Evolutionary conservation across 306 rosid species (phyloP).

Genomic region (Ammopiptanthus mongolicus): DNA sequence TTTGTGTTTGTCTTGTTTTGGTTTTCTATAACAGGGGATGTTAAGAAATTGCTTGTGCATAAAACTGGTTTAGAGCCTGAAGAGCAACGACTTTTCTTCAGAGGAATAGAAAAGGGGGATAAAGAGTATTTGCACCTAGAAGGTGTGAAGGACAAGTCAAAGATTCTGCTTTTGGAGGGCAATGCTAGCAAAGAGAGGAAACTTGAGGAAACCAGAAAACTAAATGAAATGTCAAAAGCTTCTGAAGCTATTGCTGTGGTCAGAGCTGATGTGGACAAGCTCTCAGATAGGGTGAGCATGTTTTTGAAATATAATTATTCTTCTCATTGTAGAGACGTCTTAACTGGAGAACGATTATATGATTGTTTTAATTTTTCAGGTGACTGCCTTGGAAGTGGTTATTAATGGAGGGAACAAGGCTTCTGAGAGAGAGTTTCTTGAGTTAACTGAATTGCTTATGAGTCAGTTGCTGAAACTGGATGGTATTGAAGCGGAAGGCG

Average conservation of each 20-base stretch:
- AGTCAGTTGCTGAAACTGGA: conserved; percentile 82
- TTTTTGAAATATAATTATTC: not conserved
- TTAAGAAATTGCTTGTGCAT: conserved; percentile 45
- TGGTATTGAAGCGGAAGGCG: conserved; percentile 82
- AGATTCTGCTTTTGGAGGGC: conserved; percentile 57
- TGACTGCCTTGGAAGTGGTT: conserved; percentile 55
- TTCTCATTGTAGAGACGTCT: not conserved
- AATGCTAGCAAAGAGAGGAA: conserved; percentile 50
- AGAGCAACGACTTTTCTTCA: conserved; percentile 69
- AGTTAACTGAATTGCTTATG: conserved; percentile 77
- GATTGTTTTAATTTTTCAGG: conserved; percentile 39
- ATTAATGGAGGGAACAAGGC: conserved; percentile 56
- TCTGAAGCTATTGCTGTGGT: conserved; percentile 55
- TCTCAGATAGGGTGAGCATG: conserved; percentile 57
- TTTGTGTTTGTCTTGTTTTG: conserved; percentile 16
- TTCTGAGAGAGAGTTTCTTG: conserved; percentile 62
- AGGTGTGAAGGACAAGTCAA: conserved; percentile 83
- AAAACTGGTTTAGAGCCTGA: conserved; percentile 61
- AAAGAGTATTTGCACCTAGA: conserved; percentile 55
- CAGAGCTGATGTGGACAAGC: conserved; percentile 76
- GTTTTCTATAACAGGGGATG: conserved; percentile 54
- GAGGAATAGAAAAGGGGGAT: conserved; percentile 78
- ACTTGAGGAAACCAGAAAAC: conserved; percentile 46
- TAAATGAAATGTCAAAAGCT: conserved; percentile 51
- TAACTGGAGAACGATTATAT: conserved; percentile 7